Base-by-base conservation (phyloP, 495 filamentous ascomycete genomes). In the Elaphomyces granulatus region DNA sequence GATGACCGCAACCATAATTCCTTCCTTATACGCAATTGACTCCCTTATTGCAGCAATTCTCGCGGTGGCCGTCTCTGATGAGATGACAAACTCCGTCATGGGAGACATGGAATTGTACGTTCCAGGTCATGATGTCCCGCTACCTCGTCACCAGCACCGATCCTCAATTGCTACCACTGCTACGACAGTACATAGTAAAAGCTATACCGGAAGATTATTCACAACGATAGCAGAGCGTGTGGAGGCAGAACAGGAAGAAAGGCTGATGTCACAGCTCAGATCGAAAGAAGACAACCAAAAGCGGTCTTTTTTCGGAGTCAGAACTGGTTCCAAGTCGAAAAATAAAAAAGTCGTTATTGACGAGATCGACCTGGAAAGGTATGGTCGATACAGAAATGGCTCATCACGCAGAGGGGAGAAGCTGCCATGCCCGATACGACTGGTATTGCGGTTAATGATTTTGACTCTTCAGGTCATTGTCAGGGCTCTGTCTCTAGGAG, bases 1-100 rank as follows among this genome's bases (percentile, higher is more conserved):
- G 8, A 48, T 68, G 0, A 60, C 63, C 14, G 49, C 52, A 10
- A 49, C 56, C 3, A 63, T 58, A 4, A 61, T 75, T 16, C 64
- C 64, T 2, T 77, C 74, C 30, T 67, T 83, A 30, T 86, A 84
- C 49, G 64, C 83, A 3, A 70, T 87, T n/a, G 83, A 88, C 53
- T 81, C 83, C 0, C 67, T 74, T 2, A 67, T 83, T 7, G 70
- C 75, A 2, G 79, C 81, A 0, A 61, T 86, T 10, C 52, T 86
- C 21, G 64, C 82, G 9, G 80, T 88, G 15, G 80, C 80, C 0
- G 63, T 75, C 40, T 60, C 71, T 0, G 78, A 83, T 45, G 69
- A 73, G 33, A 38, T 54, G 3, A 66, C 61, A 1, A 62, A 59
- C 19, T 54, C 54, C 0, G 48, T 63, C 7, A 42, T 68, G 1